Percentiles rank a stretch among this genome's conserved stretches.
Conservation (phyloP, 2,329 filamentous ascomycete species). For the Drechslerella dactyloides region DNA sequence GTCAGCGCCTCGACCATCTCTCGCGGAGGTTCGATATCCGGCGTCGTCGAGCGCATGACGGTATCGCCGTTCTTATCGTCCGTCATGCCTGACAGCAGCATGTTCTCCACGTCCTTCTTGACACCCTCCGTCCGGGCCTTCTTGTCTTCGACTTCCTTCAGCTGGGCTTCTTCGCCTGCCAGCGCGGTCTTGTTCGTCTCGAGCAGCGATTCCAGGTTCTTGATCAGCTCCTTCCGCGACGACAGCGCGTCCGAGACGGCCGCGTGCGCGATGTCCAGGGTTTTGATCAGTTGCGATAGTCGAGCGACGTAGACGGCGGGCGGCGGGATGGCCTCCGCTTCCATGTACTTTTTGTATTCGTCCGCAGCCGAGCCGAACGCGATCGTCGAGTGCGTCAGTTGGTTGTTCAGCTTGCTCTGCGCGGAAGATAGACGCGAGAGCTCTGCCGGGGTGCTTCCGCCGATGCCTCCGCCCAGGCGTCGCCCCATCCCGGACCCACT, state of each 20-base stretch:
- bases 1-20: slow-evolving; percentile 87
- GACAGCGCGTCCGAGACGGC: slow-evolving; percentile 89
- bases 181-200: slow-evolving; percentile 74
- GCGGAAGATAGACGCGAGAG: slow-evolving; percentile 75
- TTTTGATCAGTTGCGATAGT: slow-evolving; percentile 86
- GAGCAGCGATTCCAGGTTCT: slow-evolving; percentile 81
- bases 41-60: slow-evolving; percentile 59
- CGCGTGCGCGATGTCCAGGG: slow-evolving; percentile 82
- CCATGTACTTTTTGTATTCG: slow-evolving; percentile 84
- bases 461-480: slow-evolving; percentile 64
- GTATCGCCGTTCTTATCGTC: slow-evolving; percentile 64
- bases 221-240: slow-evolving; percentile 77
- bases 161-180: slow-evolving; percentile 70
- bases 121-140: slow-evolving; percentile 77
- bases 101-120: slow-evolving; percentile 87
- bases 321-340: slow-evolving; percentile 73
- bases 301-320: slow-evolving; percentile 90
- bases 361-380: slow-evolving; percentile 73
- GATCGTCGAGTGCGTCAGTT: slow-evolving; percentile 71
- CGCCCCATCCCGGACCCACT: slow-evolving; percentile 64
- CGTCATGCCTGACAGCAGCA: slow-evolving; percentile 83
- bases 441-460: slow-evolving; percentile 72
- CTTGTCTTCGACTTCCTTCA: slow-evolving; percentile 69
- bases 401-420: slow-evolving; percentile 76
- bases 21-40: slow-evolving; percentile 65